Base-by-base conservation (phyloP, 2,329 filamentous ascomycete species). In the Microsporum canis region DNA sequence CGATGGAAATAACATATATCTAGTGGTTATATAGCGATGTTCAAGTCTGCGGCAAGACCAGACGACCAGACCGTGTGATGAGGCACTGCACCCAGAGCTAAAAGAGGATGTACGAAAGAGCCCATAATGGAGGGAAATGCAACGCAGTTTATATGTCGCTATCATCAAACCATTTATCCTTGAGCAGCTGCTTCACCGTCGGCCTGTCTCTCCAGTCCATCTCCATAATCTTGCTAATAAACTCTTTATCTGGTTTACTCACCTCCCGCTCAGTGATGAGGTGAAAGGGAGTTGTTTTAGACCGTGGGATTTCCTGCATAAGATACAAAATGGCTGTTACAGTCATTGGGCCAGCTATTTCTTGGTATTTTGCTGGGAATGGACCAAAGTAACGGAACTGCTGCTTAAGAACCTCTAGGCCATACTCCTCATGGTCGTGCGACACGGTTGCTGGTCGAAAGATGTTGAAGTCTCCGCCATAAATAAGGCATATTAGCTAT, bases 151-250 rank as follows among this genome's bases (percentile, higher is more conserved):
- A 8, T 43, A 43, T 43, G n/a, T n/a, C 8, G 17, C 17, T 23
- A 23, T 47, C 23, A 10, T 51, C 17, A 38, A 56, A 56, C 51
- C 51, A 56, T 14, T 56, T 27, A 23, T 56, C 27, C 14, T 58
- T 8, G 7, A 41, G 17, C 7, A 62, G 56, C 53, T 49, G 68
- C 61, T 67, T 68, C 34, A 72, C 75, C 5, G 72, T 72, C 6
- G 74, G 76, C 34, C 75, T 67, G 61, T 78, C 75, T 61, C 75
- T 67, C 47, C 71, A 73, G 63, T 78, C 74, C 4, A 78, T 67
- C 62, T 72, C 76, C 74, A 78, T 77, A 23, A 78, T 74, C 64
- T 70, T 77, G 1, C 66, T 55, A 12, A 78, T 61, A 64, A 77
- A 77, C 12, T 56, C 60, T 56, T 69, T 71, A 59, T 75, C 71